Evolutionary conservation across 2,329 filamentous ascomycete species (phyloP).

Genomic region (Clonostachys sp.): DNA sequence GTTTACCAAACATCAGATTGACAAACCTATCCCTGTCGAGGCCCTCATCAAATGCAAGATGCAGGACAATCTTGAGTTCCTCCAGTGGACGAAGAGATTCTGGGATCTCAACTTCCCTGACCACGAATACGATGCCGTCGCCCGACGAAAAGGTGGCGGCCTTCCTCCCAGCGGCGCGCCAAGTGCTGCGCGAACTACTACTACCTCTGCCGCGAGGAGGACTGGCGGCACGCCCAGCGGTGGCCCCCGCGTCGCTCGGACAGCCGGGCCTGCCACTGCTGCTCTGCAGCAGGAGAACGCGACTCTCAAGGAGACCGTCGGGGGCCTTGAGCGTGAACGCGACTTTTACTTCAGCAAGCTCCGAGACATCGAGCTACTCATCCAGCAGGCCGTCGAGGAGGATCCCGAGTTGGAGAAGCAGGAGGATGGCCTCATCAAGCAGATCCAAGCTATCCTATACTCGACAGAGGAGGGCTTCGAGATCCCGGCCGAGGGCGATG

Average conservation of each 20-base stretch:
- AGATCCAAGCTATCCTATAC: conserved; percentile 95
- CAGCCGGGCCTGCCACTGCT: conserved; percentile 55
- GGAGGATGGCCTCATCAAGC: conserved; percentile 86
- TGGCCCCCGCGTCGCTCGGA: conserved; percentile 38
- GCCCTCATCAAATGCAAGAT: conserved; percentile 96
- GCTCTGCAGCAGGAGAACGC: conserved; percentile 81
- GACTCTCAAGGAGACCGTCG: conserved; percentile 91
- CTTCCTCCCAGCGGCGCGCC: conserved; percentile 45
- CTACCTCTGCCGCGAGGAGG: conserved; percentile 44
- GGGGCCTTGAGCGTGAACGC: conserved; percentile 87
- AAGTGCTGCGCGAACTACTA: conserved; percentile 29
- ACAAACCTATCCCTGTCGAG: conserved; percentile 86
- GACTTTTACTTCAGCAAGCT: conserved; percentile 99
- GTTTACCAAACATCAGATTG: conserved; percentile 82
- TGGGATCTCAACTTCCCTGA: conserved; percentile 99
- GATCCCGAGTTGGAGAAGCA: conserved; percentile 93
- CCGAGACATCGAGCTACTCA: conserved; percentile 89
- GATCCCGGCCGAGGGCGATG: conserved; percentile 77
- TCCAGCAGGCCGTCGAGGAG: conserved; percentile 89
- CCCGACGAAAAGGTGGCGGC: conserved; percentile 73
- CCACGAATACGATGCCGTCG: conserved; percentile 90
- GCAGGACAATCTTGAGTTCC: conserved; percentile 99
- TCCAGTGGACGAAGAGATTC: conserved; percentile 94
- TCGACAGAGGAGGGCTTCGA: conserved; percentile 93
- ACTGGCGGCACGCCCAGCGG: conserved; percentile 63